Base-by-base conservation (phyloP, 331 rosid species). In the Cucumis variabilis region DNA sequence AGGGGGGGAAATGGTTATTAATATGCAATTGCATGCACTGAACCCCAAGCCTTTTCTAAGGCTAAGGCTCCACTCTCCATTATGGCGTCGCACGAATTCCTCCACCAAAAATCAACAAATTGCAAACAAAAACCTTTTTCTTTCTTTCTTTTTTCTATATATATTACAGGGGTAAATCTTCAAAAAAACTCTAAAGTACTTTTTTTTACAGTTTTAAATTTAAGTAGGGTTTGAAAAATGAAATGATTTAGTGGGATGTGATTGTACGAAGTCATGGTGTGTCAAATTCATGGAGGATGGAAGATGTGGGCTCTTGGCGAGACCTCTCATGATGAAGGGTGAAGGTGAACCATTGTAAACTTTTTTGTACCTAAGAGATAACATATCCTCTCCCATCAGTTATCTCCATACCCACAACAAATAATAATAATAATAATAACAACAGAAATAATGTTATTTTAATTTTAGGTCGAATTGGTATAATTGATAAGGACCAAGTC, bases 191-290 rank as follows among this genome's bases (percentile, higher is more conserved):
- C 81, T 17, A 17, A 20, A 37, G 55, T 37, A 21, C 53, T 21
- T 50, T 53, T 66, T 65, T 66, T n/a, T 73, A 75, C 82, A 44
- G 58, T 20, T 74, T 78, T 78, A 13, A 13, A 20, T 80, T 44
- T 44, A 37, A 37, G 10, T 44, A 44, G 41, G 67, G 50, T 27
- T 80, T 80, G 15, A 11, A 13, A 48, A 46, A 19, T 58, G 41
- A 67, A 62, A 33, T 78, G 78, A 86, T 84, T 87, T 21, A 27
- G 85, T 80, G 86, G 23, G 93, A 93, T 89, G 93, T 90, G 92
- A 92, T 92, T 85, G 79, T 89, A 90, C 93, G 82, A 85, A 14
- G 50, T 85, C 66, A 83, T 85, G 87, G 23, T 46, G 13, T 68
- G 77, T 46, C 87, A 16, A 74, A 37, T 27, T 73, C 69, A 87